Percentiles rank a stretch among this genome's conserved stretches.
These are phyloP conservation scores for Carex parvula DNA, from an alignment of 176 grass and related monocot species.

Conservation along the genomic window DNA sequence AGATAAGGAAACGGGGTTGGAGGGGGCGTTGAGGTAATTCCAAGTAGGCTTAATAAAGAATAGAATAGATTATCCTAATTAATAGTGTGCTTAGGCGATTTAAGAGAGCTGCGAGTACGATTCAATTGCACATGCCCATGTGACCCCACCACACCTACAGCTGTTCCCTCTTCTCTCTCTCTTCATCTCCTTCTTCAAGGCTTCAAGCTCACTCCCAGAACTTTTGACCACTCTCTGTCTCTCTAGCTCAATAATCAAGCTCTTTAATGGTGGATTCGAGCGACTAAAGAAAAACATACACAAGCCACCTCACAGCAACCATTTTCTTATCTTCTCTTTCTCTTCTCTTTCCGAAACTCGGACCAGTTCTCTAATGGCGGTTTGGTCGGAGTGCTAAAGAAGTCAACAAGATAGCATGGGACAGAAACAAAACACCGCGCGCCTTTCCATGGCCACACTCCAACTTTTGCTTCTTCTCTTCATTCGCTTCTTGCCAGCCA, in stretches of 20 bases:
- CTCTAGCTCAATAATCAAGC: not conserved
- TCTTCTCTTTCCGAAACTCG: not conserved
- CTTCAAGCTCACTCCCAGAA: constrained; percentile 1
- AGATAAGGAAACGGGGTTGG: not conserved
- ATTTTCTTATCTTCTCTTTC: not conserved
- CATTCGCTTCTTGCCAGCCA: not conserved
- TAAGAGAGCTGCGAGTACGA: constrained; percentile 23
- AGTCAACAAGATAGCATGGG: not conserved
- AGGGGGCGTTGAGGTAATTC: not conserved
- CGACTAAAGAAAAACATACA: not conserved
- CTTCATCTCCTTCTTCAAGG: not conserved
- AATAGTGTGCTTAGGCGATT: constrained; percentile 7
- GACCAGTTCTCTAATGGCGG: constrained; percentile 13
- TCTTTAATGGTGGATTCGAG: not conserved
- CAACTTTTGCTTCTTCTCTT: constrained; percentile 10
- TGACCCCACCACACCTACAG: constrained; percentile 51
- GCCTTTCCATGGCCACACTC: not conserved
- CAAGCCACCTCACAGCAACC: not conserved
- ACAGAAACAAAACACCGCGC: not conserved
- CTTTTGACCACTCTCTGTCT: not conserved
- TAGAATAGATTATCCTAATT: constrained; percentile 23
- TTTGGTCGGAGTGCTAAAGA: not conserved
- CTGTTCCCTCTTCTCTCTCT: constrained; percentile 10
- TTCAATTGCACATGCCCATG: constrained; percentile 67
- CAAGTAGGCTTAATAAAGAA: not conserved